Conservation (phyloP, 1,284 basidiomycete species). For the Apiotrichum veenhuisii region DNA sequence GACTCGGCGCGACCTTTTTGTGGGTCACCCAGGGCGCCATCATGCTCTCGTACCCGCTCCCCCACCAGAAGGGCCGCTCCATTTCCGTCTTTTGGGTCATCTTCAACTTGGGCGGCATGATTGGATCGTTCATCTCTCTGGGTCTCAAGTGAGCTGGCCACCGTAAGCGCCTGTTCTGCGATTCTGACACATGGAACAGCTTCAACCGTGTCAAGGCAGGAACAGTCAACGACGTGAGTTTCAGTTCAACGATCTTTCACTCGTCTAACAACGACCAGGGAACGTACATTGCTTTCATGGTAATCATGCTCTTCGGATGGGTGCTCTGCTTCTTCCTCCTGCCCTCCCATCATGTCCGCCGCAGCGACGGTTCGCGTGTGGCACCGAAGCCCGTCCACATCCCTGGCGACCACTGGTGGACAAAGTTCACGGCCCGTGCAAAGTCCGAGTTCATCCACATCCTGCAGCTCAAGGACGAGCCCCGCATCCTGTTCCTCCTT, state of each 20-base stretch:
- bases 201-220: constrained; percentile 44
- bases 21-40: constrained; percentile 81
- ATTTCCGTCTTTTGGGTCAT: constrained; percentile 74
- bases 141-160: constrained; percentile 41
- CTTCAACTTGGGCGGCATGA: constrained; percentile 68
- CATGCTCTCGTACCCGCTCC: constrained; percentile 74
- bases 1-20: constrained; percentile 75
- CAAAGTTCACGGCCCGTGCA: constrained; percentile 11
- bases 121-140: constrained; percentile 64
- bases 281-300: constrained; percentile 24
- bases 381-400: not conserved
- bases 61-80: constrained; percentile 68
- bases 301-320: constrained; percentile 24
- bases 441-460: constrained; percentile 14
- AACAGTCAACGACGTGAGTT: constrained; percentile 17
- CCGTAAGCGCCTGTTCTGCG: not conserved
- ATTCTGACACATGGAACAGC: constrained; percentile 6
- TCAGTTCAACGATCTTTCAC: too few species aligned
- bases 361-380: constrained; percentile 16
- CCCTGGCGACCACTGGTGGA: constrained; percentile 5
- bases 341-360: constrained; percentile 17
- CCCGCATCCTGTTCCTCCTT: constrained; percentile 24
- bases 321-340: constrained; percentile 13
- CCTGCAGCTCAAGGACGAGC: constrained; percentile 20
- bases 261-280: too few species aligned